Conservation (phyloP, 208 protist genomes). For the Zelonia costaricensis region DNA sequence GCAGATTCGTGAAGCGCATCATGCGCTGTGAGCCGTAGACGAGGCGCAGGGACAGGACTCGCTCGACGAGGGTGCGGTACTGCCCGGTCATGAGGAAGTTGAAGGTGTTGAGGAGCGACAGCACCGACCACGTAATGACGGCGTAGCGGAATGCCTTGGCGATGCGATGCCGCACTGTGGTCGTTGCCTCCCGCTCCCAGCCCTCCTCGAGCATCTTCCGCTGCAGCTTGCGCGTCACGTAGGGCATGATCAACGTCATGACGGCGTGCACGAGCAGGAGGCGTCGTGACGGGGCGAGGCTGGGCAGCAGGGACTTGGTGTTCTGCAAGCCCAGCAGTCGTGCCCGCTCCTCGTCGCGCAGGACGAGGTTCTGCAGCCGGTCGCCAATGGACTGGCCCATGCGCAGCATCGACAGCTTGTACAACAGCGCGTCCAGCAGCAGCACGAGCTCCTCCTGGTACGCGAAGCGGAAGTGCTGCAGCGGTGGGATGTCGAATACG, state of each 20-base stretch:
- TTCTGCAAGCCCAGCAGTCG: conserved; percentile 38
- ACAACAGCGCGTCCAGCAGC: conserved; percentile 63
- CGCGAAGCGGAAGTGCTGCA: conserved; percentile 69
- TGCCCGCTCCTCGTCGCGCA: conserved; percentile 78
- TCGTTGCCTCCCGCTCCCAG: conserved; percentile 57
- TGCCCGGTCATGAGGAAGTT: conserved; percentile 86
- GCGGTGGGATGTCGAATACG: conserved; percentile 64
- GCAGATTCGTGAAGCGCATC: conserved; percentile 77
- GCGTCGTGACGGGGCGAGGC: conserved; percentile 60
- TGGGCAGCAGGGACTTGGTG: conserved; percentile 54
- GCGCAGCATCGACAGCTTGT: conserved; percentile 73
- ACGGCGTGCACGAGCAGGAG: conserved; percentile 74
- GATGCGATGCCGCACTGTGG: conserved; percentile 30
- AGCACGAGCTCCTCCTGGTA: conserved; percentile 86
- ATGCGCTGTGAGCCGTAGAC: conserved; percentile 87
- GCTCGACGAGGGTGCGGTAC: conserved; percentile 86
- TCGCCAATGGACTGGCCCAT: conserved; percentile 77
- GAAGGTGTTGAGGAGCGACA: conserved; percentile 81
- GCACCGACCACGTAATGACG: conserved; percentile 47
- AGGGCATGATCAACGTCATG: conserved; percentile 75
- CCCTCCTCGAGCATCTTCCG: conserved; percentile 68
- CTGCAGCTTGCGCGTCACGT: conserved; percentile 76
- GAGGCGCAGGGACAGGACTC: conserved; percentile 76
- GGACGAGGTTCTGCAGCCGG: conserved; percentile 81
- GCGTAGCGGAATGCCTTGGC: conserved; percentile 52